phyloP scores from a whole-genome alignment of 78 protist species.

The Chrysochromulina tobinii region DNA sequence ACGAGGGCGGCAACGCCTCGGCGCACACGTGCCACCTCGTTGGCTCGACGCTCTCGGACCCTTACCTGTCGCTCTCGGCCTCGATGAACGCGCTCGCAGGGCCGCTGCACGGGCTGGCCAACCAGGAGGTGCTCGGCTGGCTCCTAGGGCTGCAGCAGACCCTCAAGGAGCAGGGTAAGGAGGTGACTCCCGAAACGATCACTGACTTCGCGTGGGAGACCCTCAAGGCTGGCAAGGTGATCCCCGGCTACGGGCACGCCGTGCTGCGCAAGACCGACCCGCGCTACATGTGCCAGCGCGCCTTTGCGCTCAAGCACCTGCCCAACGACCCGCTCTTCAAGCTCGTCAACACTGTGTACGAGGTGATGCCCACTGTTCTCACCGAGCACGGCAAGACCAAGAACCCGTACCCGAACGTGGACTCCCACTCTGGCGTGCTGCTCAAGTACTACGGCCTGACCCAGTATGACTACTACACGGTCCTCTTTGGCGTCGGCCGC shows the following conservation, averaged over 20 bases:
- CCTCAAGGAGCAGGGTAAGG: constrained; percentile 56
- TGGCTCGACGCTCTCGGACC: constrained; percentile 96
- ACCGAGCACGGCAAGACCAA: constrained; percentile 93
- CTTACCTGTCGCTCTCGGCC: constrained; percentile 90
- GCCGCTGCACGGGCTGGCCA: constrained; percentile 97
- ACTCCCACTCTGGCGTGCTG: constrained; percentile 96
- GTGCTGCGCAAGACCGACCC: constrained; percentile 92
- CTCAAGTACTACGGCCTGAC: constrained; percentile 81
- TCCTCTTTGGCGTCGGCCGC: constrained; percentile 93
- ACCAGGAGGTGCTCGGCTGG: constrained; percentile 93
- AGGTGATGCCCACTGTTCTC: constrained; percentile 81
- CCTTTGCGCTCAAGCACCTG: constrained; percentile 92
- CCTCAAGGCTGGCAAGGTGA: constrained; percentile 91
- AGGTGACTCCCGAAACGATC: constrained; percentile 68
- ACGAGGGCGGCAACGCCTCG: constrained; percentile 94
- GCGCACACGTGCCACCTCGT: constrained; percentile 94
- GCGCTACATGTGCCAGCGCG: constrained; percentile 95
- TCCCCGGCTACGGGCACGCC: constrained; percentile 98
- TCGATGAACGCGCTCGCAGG: constrained; percentile 95
- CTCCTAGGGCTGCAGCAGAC: constrained; percentile 35
- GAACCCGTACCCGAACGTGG: constrained; percentile 97
- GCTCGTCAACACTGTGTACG: constrained; percentile 63
- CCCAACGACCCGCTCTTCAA: constrained; percentile 92
- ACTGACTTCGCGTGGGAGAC: constrained; percentile 85
- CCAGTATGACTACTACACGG: constrained; percentile 91